phyloP scores from a whole-genome alignment of 208 protist species.

The Acanthamoeba castellanii region DNA sequence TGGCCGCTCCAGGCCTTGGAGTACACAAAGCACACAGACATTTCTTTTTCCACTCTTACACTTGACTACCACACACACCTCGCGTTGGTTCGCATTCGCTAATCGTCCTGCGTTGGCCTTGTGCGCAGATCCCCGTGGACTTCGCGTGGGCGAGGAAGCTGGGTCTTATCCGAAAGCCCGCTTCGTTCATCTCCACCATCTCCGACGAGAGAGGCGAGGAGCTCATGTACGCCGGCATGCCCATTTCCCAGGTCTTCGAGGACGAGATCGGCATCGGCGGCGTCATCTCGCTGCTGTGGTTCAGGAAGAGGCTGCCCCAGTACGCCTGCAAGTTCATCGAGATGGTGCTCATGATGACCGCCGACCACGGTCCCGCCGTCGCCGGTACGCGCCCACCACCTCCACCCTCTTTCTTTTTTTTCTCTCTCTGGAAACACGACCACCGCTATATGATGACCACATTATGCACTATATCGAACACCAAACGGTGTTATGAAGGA shows the following conservation, averaged over 20 bases:
- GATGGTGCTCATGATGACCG: constrained; percentile 90
- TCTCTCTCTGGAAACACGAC: too few species aligned
- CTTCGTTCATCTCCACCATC: constrained; percentile 59
- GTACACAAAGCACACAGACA: background rate
- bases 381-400: constrained; percentile 78
- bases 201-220: constrained; percentile 88
- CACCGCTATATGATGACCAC: too few species aligned
- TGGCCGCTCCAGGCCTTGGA: background rate
- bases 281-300: constrained; percentile 92
- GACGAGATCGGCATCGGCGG: constrained; percentile 90
- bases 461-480: too few species aligned
- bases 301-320: constrained; percentile 88
- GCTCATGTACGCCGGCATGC: constrained; percentile 90
- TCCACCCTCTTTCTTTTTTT: too few species aligned
- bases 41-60: background rate
- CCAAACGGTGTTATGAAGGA: too few species aligned
- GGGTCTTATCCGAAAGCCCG: constrained; percentile 59
- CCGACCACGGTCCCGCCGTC: constrained; percentile 93
- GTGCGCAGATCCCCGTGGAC: constrained; percentile 83
- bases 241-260: constrained; percentile 88
- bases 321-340: constrained; percentile 93
- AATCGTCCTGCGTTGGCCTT: background rate
- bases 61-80: background rate
- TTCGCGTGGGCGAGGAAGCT: constrained; percentile 84
- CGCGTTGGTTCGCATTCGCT: background rate